Evolutionary conservation across 306 rosid species (phyloP).

Genomic region (Phaseolus lunatus): DNA sequence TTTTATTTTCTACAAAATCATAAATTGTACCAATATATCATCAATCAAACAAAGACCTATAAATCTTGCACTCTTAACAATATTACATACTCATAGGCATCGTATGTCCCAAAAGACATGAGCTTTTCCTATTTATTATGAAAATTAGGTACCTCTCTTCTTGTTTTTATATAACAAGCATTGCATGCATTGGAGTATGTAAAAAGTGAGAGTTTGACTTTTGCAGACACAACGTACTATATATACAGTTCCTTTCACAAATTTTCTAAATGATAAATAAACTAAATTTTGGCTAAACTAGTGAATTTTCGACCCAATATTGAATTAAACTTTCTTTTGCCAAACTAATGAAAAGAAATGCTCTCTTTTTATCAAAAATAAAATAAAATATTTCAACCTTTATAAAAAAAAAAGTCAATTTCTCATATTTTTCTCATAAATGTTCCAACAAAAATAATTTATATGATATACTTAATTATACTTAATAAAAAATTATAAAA

Average conservation of each 20-base stretch:
- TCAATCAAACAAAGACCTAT: neutral
- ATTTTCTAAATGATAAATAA: neutral
- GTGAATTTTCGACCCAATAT: neutral
- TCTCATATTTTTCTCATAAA: too few relatives aligned
- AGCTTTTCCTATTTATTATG: neutral
- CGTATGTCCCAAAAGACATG: neutral
- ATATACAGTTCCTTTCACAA: neutral
- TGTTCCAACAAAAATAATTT: too few relatives aligned
- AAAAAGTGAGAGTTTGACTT: neutral
- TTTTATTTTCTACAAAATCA: conserved; percentile 29
- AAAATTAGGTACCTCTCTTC: neutral
- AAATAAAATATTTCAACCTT: too few relatives aligned
- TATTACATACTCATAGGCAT: conserved; percentile 1
- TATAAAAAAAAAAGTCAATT: too few relatives aligned
- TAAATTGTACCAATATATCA: conserved; percentile 9
- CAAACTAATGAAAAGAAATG: neutral
- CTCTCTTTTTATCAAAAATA: too few relatives aligned
- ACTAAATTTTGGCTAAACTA: neutral
- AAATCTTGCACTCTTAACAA: neutral
- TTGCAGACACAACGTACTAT: neutral
- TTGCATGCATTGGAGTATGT: neutral
- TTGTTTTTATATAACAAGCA: neutral
- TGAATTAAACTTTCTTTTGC: neutral
- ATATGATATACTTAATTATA: too few relatives aligned
- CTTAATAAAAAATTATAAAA: too few relatives aligned